phyloP scores from a whole-genome alignment of 179 eudicot genomes.

The Nepenthes alata region DNA sequence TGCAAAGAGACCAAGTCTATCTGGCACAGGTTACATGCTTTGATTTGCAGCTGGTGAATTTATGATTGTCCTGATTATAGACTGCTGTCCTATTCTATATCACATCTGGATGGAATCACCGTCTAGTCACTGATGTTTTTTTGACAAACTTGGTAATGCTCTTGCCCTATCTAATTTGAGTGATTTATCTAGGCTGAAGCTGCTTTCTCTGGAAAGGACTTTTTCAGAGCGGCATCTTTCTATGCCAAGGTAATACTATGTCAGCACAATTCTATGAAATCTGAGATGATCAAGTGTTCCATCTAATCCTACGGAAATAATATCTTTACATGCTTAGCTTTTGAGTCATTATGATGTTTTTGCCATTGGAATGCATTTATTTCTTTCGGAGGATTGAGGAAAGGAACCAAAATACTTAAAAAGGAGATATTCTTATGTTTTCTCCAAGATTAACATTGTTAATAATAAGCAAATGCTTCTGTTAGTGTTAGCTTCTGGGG shows the following conservation, averaged over 20 bases:
- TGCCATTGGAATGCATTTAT: no score
- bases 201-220: constrained; percentile 84
- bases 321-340: no score
- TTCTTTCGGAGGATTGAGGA: no score
- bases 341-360: no score
- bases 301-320: no score
- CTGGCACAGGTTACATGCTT: constrained; percentile 58
- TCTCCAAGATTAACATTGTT: no score
- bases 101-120: background rate
- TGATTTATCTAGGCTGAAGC: constrained; percentile 63
- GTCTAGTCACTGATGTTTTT: background rate
- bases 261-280: background rate
- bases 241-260: constrained; percentile 62
- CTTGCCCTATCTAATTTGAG: background rate
- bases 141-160: background rate
- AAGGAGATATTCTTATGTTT: no score
- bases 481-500: no score
- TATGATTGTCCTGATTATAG: background rate
- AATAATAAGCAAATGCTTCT: no score
- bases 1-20: constrained; percentile 97
- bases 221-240: constrained; percentile 86
- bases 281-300: no score
- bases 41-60: background rate
- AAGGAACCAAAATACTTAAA: no score
- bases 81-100: background rate